Conservation (phyloP, 2,329 filamentous ascomycete genomes). For the Leptographium flavum region DNA sequence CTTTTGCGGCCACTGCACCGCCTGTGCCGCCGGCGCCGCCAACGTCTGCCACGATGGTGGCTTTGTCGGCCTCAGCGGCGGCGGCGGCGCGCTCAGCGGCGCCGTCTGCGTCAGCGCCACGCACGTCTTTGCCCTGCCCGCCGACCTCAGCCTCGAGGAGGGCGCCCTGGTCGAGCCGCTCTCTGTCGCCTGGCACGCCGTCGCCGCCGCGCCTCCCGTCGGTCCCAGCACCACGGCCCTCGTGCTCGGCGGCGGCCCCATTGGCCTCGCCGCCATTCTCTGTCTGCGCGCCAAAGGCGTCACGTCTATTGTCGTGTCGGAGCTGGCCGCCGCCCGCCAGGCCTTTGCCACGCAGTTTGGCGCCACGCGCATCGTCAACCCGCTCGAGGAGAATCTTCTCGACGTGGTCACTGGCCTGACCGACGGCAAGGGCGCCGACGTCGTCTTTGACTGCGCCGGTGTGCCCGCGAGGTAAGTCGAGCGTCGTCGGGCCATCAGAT, state of each 20-base stretch:
- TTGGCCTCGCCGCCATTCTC: slow-evolving; percentile 44
- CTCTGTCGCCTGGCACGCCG: slow-evolving; percentile 41
- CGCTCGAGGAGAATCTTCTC: slow-evolving; percentile 18
- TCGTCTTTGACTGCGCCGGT: slow-evolving; percentile 11
- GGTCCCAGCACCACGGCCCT: slow-evolving; percentile 29
- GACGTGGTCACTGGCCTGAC: background rate
- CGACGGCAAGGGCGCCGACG: slow-evolving; percentile 3
- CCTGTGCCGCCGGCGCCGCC: slow-evolving; percentile 23
- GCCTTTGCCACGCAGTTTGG: slow-evolving; percentile 42
- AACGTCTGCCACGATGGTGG: slow-evolving; percentile 21
- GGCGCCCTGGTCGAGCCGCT: slow-evolving; percentile 47
- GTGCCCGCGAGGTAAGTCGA: slow-evolving; percentile 4
- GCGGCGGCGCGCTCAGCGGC: slow-evolving; percentile 11
- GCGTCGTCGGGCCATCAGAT: background rate
- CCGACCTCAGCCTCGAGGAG: slow-evolving; percentile 29
- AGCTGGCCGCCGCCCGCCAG: slow-evolving; percentile 40
- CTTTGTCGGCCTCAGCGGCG: slow-evolving; percentile 12
- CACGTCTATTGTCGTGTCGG: slow-evolving; percentile 33
- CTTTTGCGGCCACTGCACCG: slow-evolving; percentile 33
- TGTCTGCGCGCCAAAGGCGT: slow-evolving; percentile 42
- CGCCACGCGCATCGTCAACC: slow-evolving; percentile 36
- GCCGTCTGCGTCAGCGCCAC: slow-evolving; percentile 16
- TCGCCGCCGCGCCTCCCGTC: slow-evolving; percentile 34
- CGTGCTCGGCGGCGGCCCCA: slow-evolving; percentile 45
- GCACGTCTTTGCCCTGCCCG: slow-evolving; percentile 23